A percentile compares a stretch with the other conserved stretches of the same genome.
Evolutionary conservation across 1,284 basidiomycete species (phyloP).

Genomic region (Puccinia hordei): DNA sequence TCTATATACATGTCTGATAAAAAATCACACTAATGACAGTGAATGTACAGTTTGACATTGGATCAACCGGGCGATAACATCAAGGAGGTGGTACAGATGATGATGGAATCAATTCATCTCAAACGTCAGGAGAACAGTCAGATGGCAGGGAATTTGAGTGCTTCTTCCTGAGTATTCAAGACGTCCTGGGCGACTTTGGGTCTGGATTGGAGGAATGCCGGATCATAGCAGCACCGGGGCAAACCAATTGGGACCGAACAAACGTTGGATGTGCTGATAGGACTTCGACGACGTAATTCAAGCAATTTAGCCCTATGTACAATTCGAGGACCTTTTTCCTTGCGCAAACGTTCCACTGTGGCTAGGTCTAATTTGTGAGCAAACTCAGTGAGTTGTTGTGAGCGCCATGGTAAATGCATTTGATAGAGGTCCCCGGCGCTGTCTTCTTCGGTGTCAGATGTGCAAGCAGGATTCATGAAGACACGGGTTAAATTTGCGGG

Average conservation of each 20-base stretch:
- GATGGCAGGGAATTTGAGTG: constrained; percentile 1
- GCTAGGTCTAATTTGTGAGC: neutral
- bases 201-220: constrained; percentile 10
- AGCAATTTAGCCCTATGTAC: constrained; percentile 10
- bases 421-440: neutral
- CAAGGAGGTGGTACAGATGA: constrained; percentile 2
- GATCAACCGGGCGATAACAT: neutral
- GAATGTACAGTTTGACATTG: neutral
- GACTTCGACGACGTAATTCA: neutral
- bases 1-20: neutral
- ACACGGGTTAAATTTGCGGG: neutral
- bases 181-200: neutral
- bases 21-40: neutral
- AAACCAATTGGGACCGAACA: neutral
- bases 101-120: constrained; percentile 8
- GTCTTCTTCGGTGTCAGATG: constrained; percentile 12
- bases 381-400: neutral
- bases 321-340: neutral
- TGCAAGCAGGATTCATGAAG: constrained; percentile 20
- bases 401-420: constrained; percentile 13
- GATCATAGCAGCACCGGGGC: constrained; percentile 15
- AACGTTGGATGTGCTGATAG: neutral
- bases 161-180: constrained; percentile 3
- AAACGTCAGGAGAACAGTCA: neutral
- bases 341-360: constrained; percentile 9